Evolutionary conservation across 208 protist genomes (phyloP).

Genomic region (Acanthamoeba culbertsoni): DNA sequence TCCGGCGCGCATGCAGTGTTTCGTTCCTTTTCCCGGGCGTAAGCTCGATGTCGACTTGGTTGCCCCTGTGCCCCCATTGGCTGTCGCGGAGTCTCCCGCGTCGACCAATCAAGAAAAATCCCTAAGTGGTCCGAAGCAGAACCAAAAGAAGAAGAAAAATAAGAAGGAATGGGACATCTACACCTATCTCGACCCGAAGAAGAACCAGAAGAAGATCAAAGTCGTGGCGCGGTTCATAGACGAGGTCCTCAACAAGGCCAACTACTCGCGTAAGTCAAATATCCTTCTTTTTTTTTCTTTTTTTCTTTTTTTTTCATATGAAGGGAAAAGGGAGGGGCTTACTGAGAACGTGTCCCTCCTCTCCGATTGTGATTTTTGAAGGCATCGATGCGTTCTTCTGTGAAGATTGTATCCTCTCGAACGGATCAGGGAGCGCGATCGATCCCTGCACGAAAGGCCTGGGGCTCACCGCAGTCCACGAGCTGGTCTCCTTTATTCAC

Average conservation of each 20-base stretch:
- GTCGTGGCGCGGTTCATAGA: not conserved
- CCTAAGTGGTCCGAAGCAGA: no score
- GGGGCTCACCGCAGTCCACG: not conserved
- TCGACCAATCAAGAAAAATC: no score
- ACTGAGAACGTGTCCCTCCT: no score
- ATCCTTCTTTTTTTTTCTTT: no score
- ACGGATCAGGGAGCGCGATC: not conserved
- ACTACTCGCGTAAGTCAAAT: not conserved
- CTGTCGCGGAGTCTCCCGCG: not conserved
- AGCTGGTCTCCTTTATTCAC: not conserved
- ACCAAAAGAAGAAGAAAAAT: not conserved
- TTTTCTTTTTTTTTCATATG: not conserved
- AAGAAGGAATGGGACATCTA: not conserved
- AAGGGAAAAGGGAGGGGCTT: not conserved
- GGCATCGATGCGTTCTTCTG: no score
- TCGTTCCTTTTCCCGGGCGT: not conserved
- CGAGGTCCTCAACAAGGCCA: conserved; percentile 6
- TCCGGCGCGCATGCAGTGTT: not conserved
- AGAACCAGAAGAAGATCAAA: conserved; percentile 22
- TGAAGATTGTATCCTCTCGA: not conserved
- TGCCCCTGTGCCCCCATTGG: not conserved
- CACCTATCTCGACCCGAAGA: not conserved
- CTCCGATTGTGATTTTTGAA: no score
- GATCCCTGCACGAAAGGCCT: not conserved
- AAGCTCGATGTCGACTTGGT: conserved; percentile 28